These are phyloP conservation scores for Globisporangium heterothallicum DNA, from an alignment of 352 stramenopile genomes.

Conservation along the genomic window DNA sequence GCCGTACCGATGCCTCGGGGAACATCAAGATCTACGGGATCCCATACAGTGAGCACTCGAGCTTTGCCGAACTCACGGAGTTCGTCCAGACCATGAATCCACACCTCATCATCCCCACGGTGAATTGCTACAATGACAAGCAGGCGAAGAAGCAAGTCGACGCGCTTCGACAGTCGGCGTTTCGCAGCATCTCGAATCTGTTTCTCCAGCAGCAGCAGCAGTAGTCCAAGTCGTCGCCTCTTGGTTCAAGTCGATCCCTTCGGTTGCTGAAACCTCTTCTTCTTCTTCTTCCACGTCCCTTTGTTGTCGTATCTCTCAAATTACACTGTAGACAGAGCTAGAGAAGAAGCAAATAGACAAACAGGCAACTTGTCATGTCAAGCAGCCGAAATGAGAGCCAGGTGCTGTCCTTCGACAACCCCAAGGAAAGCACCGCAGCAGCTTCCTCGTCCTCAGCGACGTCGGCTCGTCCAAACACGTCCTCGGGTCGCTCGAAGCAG, in stretches of 20 bases:
- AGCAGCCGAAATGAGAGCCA: slow-evolving; percentile 25
- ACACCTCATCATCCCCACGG: slow-evolving; percentile 89
- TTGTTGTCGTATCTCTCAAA: too few relatives aligned
- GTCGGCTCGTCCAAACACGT: slow-evolving; percentile 31
- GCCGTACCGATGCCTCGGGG: slow-evolving; percentile 71
- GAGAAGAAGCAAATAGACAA: too few relatives aligned
- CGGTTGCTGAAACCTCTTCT: too few relatives aligned
- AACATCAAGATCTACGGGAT: slow-evolving; percentile 90
- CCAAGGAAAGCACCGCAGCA: neutral
- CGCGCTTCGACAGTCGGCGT: slow-evolving; percentile 53
- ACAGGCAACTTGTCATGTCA: too few relatives aligned
- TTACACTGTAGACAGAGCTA: too few relatives aligned
- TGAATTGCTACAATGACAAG: slow-evolving; percentile 64
- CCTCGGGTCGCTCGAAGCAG: slow-evolving; percentile 39
- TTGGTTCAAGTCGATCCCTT: too few relatives aligned
- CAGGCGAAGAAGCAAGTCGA: slow-evolving; percentile 70
- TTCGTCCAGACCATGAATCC: slow-evolving; percentile 88
- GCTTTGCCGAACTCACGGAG: slow-evolving; percentile 92
- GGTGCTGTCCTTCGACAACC: slow-evolving; percentile 45
- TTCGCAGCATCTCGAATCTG: slow-evolving; percentile 52
- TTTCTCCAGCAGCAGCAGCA: slow-evolving; percentile 35
- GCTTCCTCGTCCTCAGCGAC: neutral
- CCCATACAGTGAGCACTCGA: slow-evolving; percentile 96
- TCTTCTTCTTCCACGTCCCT: too few relatives aligned
- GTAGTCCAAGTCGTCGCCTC: too few relatives aligned